phyloP scores from a whole-genome alignment of 768 basidiomycete genomes.

The Amanita inopinata region DNA sequence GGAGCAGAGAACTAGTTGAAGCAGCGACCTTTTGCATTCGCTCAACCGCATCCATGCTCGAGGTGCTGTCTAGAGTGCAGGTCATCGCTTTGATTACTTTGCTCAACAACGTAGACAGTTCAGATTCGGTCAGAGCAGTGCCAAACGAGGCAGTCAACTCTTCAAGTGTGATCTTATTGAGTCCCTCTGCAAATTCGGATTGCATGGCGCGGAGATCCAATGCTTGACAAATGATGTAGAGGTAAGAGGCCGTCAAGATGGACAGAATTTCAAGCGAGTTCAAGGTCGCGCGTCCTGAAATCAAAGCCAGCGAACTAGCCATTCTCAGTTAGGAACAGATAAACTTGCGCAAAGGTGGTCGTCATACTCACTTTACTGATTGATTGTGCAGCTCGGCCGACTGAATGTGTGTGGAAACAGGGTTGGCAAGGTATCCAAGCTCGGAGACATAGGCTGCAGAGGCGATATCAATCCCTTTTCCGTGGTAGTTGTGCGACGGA shows the following conservation, averaged over 20 bases:
- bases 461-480: constrained; percentile 80
- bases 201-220: constrained; percentile 76
- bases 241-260: constrained; percentile 62
- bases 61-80: constrained; percentile 51
- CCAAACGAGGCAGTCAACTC: constrained; percentile 40
- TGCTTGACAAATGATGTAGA: constrained; percentile 73
- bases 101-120: constrained; percentile 23
- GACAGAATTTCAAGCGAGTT: constrained; percentile 72
- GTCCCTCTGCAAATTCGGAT: constrained; percentile 44
- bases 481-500: constrained; percentile 73
- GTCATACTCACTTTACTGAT: constrained; percentile 64
- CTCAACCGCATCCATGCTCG: constrained; percentile 57
- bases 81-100: constrained; percentile 35
- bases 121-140: constrained; percentile 23
- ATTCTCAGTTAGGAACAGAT: constrained; percentile 10
- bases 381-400: constrained; percentile 92
- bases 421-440: constrained; percentile 74
- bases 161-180: constrained; percentile 37
- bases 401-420: constrained; percentile 77
- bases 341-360: constrained; percentile 7
- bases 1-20: constrained; percentile 47
- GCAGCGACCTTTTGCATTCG: constrained; percentile 68
- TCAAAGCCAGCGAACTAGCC: constrained; percentile 70
- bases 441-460: constrained; percentile 76
- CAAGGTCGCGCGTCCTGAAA: constrained; percentile 75